phyloP scores from a whole-genome alignment of 1,284 basidiomycete genomes.

The Pterula multifida region DNA sequence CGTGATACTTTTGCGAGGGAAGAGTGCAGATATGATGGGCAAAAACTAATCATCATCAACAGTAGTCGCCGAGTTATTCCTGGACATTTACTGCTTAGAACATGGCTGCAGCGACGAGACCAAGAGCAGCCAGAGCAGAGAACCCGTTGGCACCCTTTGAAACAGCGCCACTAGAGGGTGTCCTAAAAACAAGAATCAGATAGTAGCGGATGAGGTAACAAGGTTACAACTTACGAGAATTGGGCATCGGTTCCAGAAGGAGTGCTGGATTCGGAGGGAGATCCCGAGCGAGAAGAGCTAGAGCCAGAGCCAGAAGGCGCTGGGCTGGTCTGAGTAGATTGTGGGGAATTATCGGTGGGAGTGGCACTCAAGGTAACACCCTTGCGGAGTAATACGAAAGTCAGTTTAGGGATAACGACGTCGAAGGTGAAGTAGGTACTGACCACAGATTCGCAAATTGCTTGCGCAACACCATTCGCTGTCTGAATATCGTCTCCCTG shows the following conservation, averaged over 20 bases:
- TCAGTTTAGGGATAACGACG: constrained; percentile 1
- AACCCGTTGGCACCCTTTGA: constrained; percentile 22
- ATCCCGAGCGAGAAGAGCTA: constrained; percentile 4
- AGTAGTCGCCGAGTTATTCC: too few species aligned
- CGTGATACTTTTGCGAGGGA: background rate
- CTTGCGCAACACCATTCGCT: constrained; percentile 31
- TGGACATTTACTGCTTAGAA: constrained; percentile 12
- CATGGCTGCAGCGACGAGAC: constrained; percentile 27
- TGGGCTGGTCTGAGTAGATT: constrained; percentile 9
- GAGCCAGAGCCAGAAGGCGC: constrained; percentile 7
- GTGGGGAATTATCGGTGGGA: constrained; percentile 9
- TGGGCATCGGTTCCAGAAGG: constrained; percentile 9
- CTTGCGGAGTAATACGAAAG: constrained; percentile 16
- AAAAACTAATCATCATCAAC: too few species aligned
- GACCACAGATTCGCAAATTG: constrained; percentile 38
- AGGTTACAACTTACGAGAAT: constrained; percentile 6
- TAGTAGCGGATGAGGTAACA: constrained; percentile 4
- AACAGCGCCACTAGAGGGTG: constrained; percentile 16
- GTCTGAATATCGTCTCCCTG: constrained; percentile 29
- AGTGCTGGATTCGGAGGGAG: constrained; percentile 6
- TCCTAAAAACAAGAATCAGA: background rate
- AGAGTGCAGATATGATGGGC: background rate
- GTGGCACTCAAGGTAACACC: constrained; percentile 33
- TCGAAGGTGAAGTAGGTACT: constrained; percentile 15
- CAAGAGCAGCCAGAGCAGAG: constrained; percentile 27